Evolutionary conservation across 2,329 filamentous ascomycete genomes (phyloP).

Genomic region (Alternaria dauci): DNA sequence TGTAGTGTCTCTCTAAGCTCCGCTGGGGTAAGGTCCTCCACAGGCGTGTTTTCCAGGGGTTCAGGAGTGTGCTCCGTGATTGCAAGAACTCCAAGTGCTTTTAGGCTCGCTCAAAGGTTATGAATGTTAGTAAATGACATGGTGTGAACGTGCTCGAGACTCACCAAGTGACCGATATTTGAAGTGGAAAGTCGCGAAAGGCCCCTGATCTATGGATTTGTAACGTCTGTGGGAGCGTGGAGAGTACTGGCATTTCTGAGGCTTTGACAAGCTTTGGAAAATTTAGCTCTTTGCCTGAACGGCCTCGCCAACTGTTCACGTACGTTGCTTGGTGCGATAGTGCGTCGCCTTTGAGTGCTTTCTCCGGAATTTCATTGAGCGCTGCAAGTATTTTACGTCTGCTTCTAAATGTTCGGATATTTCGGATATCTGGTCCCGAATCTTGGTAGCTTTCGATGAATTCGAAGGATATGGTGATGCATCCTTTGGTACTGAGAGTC

Average conservation of each 20-base stretch:
- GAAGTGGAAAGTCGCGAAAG: conserved; percentile 16
- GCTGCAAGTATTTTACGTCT: background rate
- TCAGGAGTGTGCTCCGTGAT: too few species aligned
- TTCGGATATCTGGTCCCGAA: background rate
- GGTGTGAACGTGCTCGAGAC: background rate
- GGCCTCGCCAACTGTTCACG: background rate
- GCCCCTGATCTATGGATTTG: background rate
- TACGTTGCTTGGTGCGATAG: conserved; percentile 20
- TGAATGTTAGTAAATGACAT: background rate
- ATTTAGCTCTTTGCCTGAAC: too few species aligned
- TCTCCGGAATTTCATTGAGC: conserved; percentile 12
- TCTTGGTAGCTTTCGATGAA: background rate
- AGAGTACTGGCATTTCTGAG: too few species aligned
- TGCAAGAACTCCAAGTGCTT: too few species aligned
- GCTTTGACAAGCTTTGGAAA: too few species aligned
- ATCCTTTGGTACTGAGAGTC: background rate
- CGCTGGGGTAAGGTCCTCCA: conserved; percentile 2
- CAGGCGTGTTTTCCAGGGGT: background rate
- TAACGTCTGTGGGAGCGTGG: background rate
- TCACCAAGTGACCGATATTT: conserved; percentile 20
- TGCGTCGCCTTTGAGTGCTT: conserved; percentile 21
- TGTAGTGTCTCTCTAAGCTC: conserved; percentile 12
- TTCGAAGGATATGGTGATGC: background rate
- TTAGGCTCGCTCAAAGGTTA: background rate
- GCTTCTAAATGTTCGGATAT: background rate